Evolutionary conservation across 768 basidiomycete genomes (phyloP).

Genomic region (Epithele typhae): DNA sequence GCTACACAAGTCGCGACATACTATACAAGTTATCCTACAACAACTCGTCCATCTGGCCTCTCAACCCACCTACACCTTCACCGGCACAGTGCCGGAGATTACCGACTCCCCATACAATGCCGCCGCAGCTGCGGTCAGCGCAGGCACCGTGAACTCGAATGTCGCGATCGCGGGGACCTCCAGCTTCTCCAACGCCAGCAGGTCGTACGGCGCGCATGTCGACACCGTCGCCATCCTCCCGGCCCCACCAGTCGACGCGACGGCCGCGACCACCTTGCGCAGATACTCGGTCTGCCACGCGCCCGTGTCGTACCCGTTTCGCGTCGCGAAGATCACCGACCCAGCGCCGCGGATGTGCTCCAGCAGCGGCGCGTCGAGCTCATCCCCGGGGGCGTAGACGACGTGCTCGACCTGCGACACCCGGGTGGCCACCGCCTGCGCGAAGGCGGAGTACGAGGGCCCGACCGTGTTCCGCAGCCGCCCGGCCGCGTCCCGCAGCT

Average conservation of each 20-base stretch:
- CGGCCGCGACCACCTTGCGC: slow-evolving; percentile 21
- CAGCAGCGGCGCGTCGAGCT: slow-evolving; percentile 2
- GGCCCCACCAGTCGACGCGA: slow-evolving; percentile 1
- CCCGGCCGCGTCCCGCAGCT: slow-evolving; percentile 38
- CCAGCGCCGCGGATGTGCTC: slow-evolving; percentile 15
- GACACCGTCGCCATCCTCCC: slow-evolving; percentile 45
- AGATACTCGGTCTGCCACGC: slow-evolving; percentile 50
- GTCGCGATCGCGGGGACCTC: slow-evolving; percentile 40
- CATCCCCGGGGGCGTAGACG: slow-evolving; percentile 35
- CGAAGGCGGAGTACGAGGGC: slow-evolving; percentile 49
- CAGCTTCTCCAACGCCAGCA: slow-evolving; percentile 28
- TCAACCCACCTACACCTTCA: too few species aligned
- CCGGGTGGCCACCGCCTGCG: slow-evolving; percentile 29
- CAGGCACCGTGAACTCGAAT: slow-evolving; percentile 56
- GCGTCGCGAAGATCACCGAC: slow-evolving; percentile 48
- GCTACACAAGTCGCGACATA: too few species aligned
- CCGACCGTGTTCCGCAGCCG: slow-evolving; percentile 53
- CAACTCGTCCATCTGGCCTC: too few species aligned
- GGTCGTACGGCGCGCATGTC: slow-evolving; percentile 66
- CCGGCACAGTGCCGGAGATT: slow-evolving; percentile 26
- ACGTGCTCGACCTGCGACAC: slow-evolving; percentile 35
- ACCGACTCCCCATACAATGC: slow-evolving; percentile 39
- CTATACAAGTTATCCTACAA: too few species aligned
- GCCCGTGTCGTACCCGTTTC: slow-evolving; percentile 50
- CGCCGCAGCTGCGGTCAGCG: slow-evolving; percentile 39